Evolutionary conservation across 2,329 filamentous ascomycete species (phyloP), one percentile per base, ranked within the genome.

Genomic region (Pestalotiopsis sp.): DNA sequence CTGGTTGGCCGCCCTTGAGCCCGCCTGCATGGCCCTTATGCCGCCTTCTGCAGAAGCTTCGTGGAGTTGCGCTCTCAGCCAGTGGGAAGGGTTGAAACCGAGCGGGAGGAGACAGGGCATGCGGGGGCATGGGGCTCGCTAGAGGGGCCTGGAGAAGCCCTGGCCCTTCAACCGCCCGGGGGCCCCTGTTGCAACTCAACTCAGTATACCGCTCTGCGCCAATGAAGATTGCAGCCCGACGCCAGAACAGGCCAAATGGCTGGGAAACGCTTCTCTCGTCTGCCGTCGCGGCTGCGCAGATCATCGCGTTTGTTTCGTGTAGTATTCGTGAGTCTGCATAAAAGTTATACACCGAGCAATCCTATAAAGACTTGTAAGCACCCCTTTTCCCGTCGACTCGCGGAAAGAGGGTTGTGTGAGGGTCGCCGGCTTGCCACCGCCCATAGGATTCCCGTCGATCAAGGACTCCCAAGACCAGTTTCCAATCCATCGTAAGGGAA

Each of bases 1-100:
- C 71, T 79, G 76, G 78, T 66, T 79, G 77, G 77, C 72, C 75
- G 69, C 69, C 68, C 63, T 56, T 65, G 59, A 70, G 72, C 61
- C 70, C 71, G 68, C 72, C 59, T 71, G 74, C 77, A 77, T 70
- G 70, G 69, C 70, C 64, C 63, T 49, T 68, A 69, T 70, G 68
- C 68, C 69, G 67, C 67, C 68, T 69, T 41, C 66, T 74, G 73
- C 73, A 73, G 68, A 72, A 63, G 76, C 77, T 75, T 78, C 76
- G 75, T 73, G 70, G 72, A 68, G 59, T 66, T 64, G 67, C 25
- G 49, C 23, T 73, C 45, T 62, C 63, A 74, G 71, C 77, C 77
- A 78, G 76, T 78, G 70, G 72, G 73, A 72, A 66, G 64, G 69
- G 68, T 69, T 70, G 72, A 73, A 76, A 75, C 70, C 68, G 67